Percentiles rank a stretch among this genome's conserved stretches.
Evolutionary conservation across 2,329 filamentous ascomycete species (phyloP).

Genomic region (Nemania diffusa): DNA sequence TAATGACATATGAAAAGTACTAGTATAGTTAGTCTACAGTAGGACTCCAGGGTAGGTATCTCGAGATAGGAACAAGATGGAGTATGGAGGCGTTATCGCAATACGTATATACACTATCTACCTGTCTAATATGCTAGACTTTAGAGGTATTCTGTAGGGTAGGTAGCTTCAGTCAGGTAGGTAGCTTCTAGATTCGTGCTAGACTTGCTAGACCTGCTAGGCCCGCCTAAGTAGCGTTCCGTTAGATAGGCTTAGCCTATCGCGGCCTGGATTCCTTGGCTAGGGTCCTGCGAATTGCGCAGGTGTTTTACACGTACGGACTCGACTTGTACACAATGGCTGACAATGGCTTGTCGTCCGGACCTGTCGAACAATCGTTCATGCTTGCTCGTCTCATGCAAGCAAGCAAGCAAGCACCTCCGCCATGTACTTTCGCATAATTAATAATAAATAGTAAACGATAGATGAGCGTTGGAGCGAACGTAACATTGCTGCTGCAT

Average conservation of each 20-base stretch:
- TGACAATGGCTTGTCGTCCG: too few species aligned
- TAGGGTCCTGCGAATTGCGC: not conserved
- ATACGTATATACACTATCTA: too few species aligned
- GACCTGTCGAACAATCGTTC: constrained; percentile 20
- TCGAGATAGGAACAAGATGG: too few species aligned
- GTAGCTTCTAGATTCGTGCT: constrained; percentile 4
- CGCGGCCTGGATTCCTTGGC: constrained; percentile 23
- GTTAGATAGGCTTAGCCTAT: constrained; percentile 22
- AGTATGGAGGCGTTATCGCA: too few species aligned
- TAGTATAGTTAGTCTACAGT: not conserved
- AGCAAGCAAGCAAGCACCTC: not conserved
- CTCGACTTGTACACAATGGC: constrained; percentile 11
- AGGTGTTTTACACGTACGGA: too few species aligned
- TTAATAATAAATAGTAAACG: not conserved
- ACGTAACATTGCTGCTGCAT: constrained; percentile 34
- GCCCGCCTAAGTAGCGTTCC: not conserved
- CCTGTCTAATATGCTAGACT: too few species aligned
- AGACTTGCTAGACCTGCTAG: too few species aligned
- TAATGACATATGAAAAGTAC: not conserved
- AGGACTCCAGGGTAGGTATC: not conserved
- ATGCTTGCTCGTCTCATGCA: constrained; percentile 24
- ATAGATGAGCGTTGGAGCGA: constrained; percentile 27
- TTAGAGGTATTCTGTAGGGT: too few species aligned
- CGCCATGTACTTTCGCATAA: not conserved
- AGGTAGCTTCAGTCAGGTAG: not conserved